Evolutionary conservation across 108 stramenopile species (phyloP).

Genomic region (Nitzschia sp.): DNA sequence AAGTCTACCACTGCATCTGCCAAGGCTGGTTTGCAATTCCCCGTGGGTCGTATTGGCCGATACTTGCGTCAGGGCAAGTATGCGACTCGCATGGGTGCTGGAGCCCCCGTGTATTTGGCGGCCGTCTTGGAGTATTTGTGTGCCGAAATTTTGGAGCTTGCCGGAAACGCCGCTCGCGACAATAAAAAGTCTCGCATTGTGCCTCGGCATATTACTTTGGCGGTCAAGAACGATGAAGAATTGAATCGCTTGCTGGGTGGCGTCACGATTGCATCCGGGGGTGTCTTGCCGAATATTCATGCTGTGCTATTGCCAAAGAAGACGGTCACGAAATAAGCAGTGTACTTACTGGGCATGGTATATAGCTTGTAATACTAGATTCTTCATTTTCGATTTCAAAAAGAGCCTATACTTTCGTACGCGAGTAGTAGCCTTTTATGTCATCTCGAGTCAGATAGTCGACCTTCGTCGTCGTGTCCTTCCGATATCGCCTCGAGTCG

Average conservation of each 20-base stretch:
- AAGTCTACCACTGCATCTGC: conserved; percentile 82
- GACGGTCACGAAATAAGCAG: conserved; percentile 45
- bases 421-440: no score
- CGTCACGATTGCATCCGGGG: conserved; percentile 95
- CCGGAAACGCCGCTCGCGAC: conserved; percentile 95
- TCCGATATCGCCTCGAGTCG: no score
- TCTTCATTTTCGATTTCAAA: no score
- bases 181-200: conserved; percentile 95
- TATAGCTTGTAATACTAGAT: no score
- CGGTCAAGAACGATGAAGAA: conserved; percentile 95
- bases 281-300: conserved; percentile 98
- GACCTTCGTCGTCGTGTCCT: no score
- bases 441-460: no score
- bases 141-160: conserved; percentile 93
- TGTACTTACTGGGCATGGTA: no score
- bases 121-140: conserved; percentile 94
- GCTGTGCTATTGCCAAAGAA: conserved; percentile 93
- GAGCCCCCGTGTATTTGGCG: conserved; percentile 94
- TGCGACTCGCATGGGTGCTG: conserved; percentile 91
- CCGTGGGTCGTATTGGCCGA: conserved; percentile 93
- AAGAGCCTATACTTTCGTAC: no score
- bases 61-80: conserved; percentile 94
- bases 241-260: conserved; percentile 92
- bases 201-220: conserved; percentile 93
- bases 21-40: conserved; percentile 97